phyloP scores from a whole-genome alignment of 176 grass and related monocot genomes.

The Dendrocalamus sinicus region DNA sequence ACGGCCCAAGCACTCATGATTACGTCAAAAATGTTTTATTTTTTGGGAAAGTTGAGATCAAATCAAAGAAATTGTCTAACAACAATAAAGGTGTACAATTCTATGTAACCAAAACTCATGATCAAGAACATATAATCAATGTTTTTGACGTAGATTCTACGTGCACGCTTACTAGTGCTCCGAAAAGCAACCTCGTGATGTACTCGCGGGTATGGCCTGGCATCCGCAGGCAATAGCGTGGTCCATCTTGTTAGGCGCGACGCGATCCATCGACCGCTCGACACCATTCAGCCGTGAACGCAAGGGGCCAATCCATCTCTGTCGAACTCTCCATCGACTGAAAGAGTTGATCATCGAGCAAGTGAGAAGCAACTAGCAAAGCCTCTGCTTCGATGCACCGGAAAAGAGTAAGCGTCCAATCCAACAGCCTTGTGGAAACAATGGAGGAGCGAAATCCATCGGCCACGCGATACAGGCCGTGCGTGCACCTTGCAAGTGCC shows the following conservation, averaged over 20 bases:
- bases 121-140: too few relatives aligned
- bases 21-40: too few relatives aligned
- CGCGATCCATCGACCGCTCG: background rate
- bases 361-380: background rate
- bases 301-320: background rate
- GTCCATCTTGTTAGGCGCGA: slow-evolving; percentile 28
- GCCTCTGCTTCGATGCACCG: background rate
- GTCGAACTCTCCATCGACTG: background rate
- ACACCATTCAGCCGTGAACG: background rate
- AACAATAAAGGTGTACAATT: too few relatives aligned
- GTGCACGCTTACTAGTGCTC: background rate
- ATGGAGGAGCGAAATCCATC: slow-evolving; percentile 26
- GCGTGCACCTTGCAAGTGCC: slow-evolving; percentile 8
- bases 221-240: slow-evolving; percentile 19
- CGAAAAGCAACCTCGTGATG: slow-evolving; percentile 45
- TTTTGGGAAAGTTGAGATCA: too few relatives aligned
- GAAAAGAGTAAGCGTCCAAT: slow-evolving; percentile 13
- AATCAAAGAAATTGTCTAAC: too few relatives aligned
- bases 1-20: too few relatives aligned
- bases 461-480: background rate
- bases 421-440: slow-evolving; percentile 40
- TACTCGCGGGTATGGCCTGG: background rate
- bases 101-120: too few relatives aligned
- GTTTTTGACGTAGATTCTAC: too few relatives aligned
- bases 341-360: background rate